Conservation (phyloP, 345 rosid species). For the Bretschneidera sinensis region DNA sequence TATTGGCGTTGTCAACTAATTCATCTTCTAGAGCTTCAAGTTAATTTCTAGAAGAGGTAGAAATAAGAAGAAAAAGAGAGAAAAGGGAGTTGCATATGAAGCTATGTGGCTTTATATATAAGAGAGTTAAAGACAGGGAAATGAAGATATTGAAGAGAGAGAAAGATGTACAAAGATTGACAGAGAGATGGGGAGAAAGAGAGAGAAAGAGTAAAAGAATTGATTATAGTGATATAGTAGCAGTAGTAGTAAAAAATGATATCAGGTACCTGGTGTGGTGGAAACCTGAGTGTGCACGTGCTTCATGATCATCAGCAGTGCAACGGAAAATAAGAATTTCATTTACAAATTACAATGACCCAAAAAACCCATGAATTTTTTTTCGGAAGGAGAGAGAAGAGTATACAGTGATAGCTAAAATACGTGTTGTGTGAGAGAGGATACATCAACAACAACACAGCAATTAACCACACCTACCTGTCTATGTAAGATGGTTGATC, state of each 20-base stretch:
- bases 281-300: slow-evolving; percentile 74
- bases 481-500: background rate
- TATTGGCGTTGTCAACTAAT: background rate
- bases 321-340: slow-evolving; percentile 28
- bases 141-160: slow-evolving; percentile 9
- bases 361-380: slow-evolving; percentile 14
- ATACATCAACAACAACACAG: too few relatives aligned
- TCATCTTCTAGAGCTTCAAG: background rate
- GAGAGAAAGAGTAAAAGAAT: slow-evolving; percentile 27
- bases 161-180: slow-evolving; percentile 24
- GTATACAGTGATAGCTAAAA: background rate
- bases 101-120: background rate
- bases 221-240: slow-evolving; percentile 37
- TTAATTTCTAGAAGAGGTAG: background rate
- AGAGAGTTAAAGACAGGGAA: background rate
- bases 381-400: slow-evolving; percentile 7
- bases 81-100: slow-evolving; percentile 1
- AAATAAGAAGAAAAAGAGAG: background rate
- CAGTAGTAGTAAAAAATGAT: slow-evolving; percentile 32
- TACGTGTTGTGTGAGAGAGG: background rate
- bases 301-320: slow-evolving; percentile 57
- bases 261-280: slow-evolving; percentile 61
- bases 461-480: background rate
- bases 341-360: slow-evolving; percentile 19
- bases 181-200: slow-evolving; percentile 22